phyloP scores from a whole-genome alignment of 495 filamentous ascomycete species.

The Penicillium macrosclerotiorum region DNA sequence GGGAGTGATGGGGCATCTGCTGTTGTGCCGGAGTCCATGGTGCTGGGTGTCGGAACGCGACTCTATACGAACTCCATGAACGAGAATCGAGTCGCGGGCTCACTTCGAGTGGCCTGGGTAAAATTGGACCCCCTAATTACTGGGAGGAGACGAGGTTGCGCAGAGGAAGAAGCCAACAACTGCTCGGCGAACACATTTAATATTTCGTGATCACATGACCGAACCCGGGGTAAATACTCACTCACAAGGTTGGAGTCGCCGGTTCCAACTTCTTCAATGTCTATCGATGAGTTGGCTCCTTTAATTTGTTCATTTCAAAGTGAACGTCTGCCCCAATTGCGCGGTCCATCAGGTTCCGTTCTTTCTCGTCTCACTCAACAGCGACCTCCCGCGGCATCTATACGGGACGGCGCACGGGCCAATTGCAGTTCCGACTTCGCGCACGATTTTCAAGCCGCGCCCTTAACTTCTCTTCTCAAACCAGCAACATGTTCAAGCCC shows the following conservation, averaged over 20 bases:
- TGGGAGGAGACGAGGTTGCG: not conserved
- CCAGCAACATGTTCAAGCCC: slow-evolving; percentile 60
- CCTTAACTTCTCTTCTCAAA: slow-evolving; percentile 5
- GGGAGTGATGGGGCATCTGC: slow-evolving; percentile 40
- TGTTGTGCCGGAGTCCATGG: slow-evolving; percentile 41
- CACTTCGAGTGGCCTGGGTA: slow-evolving; percentile 3
- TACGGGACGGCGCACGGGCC: slow-evolving; percentile 22
- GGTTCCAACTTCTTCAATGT: too few relatives aligned
- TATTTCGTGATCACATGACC: slow-evolving; percentile 26
- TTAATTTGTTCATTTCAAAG: not conserved
- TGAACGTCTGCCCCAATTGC: not conserved
- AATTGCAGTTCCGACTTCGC: slow-evolving; percentile 25
- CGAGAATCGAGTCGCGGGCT: not conserved
- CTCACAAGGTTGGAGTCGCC: too few relatives aligned
- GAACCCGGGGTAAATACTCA: slow-evolving; percentile 16
- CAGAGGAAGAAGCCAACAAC: slow-evolving; percentile 1
- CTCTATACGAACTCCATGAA: slow-evolving; percentile 32
- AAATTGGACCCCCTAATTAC: not conserved
- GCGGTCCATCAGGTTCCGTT: not conserved
- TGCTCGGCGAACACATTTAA: slow-evolving; percentile 17
- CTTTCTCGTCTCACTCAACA: not conserved
- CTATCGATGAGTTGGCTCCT: too few relatives aligned
- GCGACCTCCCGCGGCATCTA: slow-evolving; percentile 1
- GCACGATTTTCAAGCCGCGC: slow-evolving; percentile 27
- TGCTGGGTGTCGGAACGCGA: slow-evolving; percentile 23